Evolutionary conservation across 306 rosid genomes (phyloP), one percentile per base, ranked within the genome.

Genomic region (Lagenaria siceraria): DNA sequence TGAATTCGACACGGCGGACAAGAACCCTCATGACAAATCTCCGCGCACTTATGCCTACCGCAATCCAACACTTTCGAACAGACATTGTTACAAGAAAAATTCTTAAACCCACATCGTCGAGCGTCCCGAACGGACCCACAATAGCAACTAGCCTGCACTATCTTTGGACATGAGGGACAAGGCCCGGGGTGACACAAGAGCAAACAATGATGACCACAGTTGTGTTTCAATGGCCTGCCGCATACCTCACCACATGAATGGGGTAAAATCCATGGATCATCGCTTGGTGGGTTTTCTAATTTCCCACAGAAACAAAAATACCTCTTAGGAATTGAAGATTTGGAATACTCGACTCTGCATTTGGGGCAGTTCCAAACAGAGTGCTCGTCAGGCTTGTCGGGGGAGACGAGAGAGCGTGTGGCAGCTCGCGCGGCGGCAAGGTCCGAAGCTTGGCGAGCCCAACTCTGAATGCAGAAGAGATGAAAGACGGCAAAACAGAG

Each of bases 111-210:
- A 21, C 97, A 95, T 51, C 98, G 81, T 24, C 89, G 78, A 49
- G 86, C 89, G n/a, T 90, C 98, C 38, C 87, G 75, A 17, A 80
- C 68, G 1, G 86, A 80, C 15, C 91, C 92, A 15, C 98, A 95
- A 78, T 85, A 95, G 88, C 98, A 95, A 15, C 78, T 87, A 80
- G 81, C 85, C 58, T 87, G 83, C 29, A 92, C 83, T n/a, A 90
- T 88, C 78, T 90, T 91, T 2, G 97, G 98, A 82, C 98, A 95
- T 18, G 97, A 83, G 6, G 97, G 97, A 79, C 97, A 90, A 7
- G 98, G 98, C 17, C 98, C 97, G 1, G 98, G 97, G 52, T 95
- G 98, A 85, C 98, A 95, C 1, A 95, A 83, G 11, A 95, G 86
- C 68, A 95, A 64, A 82, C 98, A 95, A 22, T 43, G 76, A 78